phyloP scores from a whole-genome alignment of 2,329 filamentous ascomycete species.

The Cladosporium sp. region DNA sequence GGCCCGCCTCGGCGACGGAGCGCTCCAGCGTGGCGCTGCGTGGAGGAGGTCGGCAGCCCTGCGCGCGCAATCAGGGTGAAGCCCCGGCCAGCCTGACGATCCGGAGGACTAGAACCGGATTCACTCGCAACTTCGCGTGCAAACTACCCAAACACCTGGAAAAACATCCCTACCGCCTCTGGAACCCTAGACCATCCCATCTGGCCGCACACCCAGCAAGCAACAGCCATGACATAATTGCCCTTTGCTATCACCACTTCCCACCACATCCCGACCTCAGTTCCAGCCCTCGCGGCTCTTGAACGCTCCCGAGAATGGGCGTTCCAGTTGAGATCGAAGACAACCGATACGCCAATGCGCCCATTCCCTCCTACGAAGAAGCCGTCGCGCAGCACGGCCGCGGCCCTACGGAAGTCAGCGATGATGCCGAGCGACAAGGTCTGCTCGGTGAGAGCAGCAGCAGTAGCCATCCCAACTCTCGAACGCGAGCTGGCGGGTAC shows the following conservation, averaged over 20 bases:
- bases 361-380: slow-evolving; percentile 81
- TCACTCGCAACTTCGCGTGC: too few relatives aligned
- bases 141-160: too few relatives aligned
- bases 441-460: slow-evolving; percentile 52
- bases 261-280: too few relatives aligned
- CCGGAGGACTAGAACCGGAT: background rate
- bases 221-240: too few relatives aligned
- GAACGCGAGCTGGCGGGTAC: slow-evolving; percentile 51
- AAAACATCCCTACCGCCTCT: too few relatives aligned
- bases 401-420: slow-evolving; percentile 55
- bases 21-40: background rate
- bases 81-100: background rate
- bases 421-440: slow-evolving; percentile 70
- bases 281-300: too few relatives aligned
- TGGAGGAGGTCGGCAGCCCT: too few relatives aligned
- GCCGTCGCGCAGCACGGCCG: slow-evolving; percentile 57
- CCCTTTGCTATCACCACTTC: background rate
- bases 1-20: background rate
- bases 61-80: background rate
- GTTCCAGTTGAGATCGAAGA: slow-evolving; percentile 7
- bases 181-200: background rate
- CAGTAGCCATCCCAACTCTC: slow-evolving; percentile 16
- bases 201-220: too few relatives aligned
- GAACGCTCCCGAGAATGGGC: slow-evolving; percentile 1
- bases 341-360: slow-evolving; percentile 36